Evolutionary conservation across 1,284 basidiomycete genomes (phyloP), one percentile per base, ranked within the genome.

Genomic region (Omphalotus olearius): DNA sequence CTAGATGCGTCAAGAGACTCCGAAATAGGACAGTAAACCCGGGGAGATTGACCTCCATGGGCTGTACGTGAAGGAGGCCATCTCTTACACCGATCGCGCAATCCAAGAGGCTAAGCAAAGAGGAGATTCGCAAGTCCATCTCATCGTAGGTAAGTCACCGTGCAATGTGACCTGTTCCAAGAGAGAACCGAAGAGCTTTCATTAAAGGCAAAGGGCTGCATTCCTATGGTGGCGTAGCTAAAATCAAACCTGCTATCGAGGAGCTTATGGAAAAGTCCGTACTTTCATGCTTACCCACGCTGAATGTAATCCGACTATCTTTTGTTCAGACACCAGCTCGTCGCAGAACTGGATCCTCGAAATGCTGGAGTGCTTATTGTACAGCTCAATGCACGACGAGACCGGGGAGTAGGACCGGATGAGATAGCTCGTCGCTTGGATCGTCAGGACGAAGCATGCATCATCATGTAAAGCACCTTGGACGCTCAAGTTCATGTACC

Each of bases 241-340:
- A 97, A 70, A 82, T 98, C 65, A 95, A 91, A 64, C 96, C 96
- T 17, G 95, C 94, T 3, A 88, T 99, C 45, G 90, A 91, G 65
- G 85, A 90, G 45, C 71, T 98, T 51, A 91, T 95, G 82, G 75
- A 78, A 55, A 89, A 88, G 87, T 90, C 58, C 37, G 76, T 65
- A 9, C 7, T 9, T 33, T 33, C 30, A 33, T 33, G 38, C 51
- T 40, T 28, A 42, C 7, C 39, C 40, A 18, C 35, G n/a, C 33
- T 37, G 18, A 13, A 33, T 18, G 9, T n/a, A 37, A 23, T 9
- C 35, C 42, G 47, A 25, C 23, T 23, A 23, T 55, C 82, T 76
- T 23, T 4, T 38, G 39, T 18, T 13, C 54, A 91, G 88, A 62
- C 81, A 93, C 67, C 76, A 82, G 54, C 73, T 95, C 11, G 72